phyloP scores from a whole-genome alignment of 306 rosid genomes.

The Rosa lucieae region DNA sequence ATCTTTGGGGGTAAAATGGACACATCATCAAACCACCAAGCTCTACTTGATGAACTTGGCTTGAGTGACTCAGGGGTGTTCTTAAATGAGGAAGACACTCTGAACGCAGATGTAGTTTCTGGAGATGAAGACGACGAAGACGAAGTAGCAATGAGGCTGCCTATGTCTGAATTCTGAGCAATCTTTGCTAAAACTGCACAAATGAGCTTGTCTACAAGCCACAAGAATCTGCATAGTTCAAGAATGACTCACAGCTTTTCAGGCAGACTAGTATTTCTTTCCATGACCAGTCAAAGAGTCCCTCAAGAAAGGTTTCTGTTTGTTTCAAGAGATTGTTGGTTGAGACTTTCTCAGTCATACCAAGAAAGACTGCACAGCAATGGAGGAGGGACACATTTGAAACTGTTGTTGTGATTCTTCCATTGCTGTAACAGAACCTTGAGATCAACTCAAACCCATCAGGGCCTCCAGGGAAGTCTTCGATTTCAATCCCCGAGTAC shows the following conservation, averaged over 20 bases:
- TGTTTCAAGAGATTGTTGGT: constrained; percentile 55
- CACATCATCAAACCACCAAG: constrained; percentile 84
- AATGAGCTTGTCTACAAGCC: constrained; percentile 63
- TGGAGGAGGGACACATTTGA: constrained; percentile 61
- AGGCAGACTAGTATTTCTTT: constrained; percentile 50
- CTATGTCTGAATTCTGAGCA: constrained; percentile 47
- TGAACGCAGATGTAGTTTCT: constrained; percentile 34
- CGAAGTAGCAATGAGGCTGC: constrained; percentile 25
- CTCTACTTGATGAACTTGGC: constrained; percentile 39
- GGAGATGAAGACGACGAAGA: constrained; percentile 59
- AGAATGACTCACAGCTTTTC: constrained; percentile 40
- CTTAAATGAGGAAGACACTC: constrained; percentile 44
- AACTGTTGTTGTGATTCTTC: constrained; percentile 40
- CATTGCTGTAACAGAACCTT: constrained; percentile 64
- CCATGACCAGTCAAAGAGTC: constrained; percentile 60
- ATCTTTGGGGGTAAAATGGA: constrained; percentile 55
- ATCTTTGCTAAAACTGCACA: constrained; percentile 52
- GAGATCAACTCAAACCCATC: constrained; percentile 63
- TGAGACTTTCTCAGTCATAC: constrained; percentile 54
- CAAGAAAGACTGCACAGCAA: constrained; percentile 58
- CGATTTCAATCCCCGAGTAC: constrained; percentile 38
- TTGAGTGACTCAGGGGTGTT: constrained; percentile 46
- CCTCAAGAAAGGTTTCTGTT: constrained; percentile 51
- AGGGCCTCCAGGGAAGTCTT: constrained; percentile 71
- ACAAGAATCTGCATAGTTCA: constrained; percentile 40